phyloP scores from a whole-genome alignment of 192 early-diverging fungal genomes.

The Diversispora epigaea region DNA sequence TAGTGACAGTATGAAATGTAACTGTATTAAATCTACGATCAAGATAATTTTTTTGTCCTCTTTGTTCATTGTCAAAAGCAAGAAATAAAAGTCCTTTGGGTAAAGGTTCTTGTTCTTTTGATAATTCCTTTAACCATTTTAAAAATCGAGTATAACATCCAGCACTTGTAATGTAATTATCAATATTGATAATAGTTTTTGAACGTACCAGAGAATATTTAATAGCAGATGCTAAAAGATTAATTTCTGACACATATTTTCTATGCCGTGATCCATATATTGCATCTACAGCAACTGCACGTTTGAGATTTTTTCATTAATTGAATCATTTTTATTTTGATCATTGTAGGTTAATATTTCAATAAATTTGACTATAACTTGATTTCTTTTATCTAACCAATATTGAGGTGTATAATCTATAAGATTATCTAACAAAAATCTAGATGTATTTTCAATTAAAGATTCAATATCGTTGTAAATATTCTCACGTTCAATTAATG shows the following conservation, averaged over 20 bases:
- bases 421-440: background rate
- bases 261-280: constrained; percentile 6
- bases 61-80: constrained; percentile 26
- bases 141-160: background rate
- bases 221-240: constrained; percentile 16
- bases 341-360: constrained; percentile 11
- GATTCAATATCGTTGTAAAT: constrained; percentile 14
- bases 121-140: no score
- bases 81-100: background rate
- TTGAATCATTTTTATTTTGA: background rate
- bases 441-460: no score
- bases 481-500: background rate
- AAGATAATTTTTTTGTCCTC: constrained; percentile 21
- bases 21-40: constrained; percentile 11
- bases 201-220: constrained; percentile 24
- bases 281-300: background rate
- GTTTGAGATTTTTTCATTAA: background rate
- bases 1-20: no score
- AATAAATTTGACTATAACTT: constrained; percentile 12
- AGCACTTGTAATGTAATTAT: background rate
- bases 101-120: no score
- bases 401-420: background rate
- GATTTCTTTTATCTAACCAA: constrained; percentile 3
- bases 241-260: constrained; percentile 17
- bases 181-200: no score